A percentile compares a stretch with the other conserved stretches of the same genome.
Conservation (phyloP, 2,329 filamentous ascomycete species). For the Zasmidium citrigriseum region DNA sequence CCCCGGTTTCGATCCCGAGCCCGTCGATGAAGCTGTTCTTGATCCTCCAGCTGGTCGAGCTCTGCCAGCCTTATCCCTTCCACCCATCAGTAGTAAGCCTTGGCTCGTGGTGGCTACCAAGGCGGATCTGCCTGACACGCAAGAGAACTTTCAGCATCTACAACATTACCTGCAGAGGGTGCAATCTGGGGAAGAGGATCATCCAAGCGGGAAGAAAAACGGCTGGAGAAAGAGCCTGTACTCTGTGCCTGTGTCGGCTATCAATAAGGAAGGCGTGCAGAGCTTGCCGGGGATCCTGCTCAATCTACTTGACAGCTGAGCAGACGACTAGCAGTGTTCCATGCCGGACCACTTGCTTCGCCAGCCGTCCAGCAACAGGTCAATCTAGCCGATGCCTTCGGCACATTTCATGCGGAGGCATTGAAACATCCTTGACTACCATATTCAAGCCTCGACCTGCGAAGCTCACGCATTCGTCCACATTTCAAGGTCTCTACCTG, state of each 20-base stretch:
- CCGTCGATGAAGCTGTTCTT: slow-evolving; percentile 27
- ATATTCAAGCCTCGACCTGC: too few relatives aligned
- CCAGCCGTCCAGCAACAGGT: neutral
- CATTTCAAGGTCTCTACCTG: too few relatives aligned
- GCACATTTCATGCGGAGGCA: too few relatives aligned
- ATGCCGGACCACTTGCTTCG: neutral
- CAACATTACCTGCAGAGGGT: slow-evolving; percentile 70
- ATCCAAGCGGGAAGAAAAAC: slow-evolving; percentile 70
- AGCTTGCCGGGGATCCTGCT: slow-evolving; percentile 72
- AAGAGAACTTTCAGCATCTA: slow-evolving; percentile 72
- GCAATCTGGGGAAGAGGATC: slow-evolving; percentile 61
- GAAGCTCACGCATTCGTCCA: too few relatives aligned
- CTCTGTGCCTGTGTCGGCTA: slow-evolving; percentile 85
- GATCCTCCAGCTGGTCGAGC: slow-evolving; percentile 23
- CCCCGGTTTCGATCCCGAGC: slow-evolving; percentile 24
- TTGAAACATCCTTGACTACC: too few relatives aligned
- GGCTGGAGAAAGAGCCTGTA: slow-evolving; percentile 60
- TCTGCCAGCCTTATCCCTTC: slow-evolving; percentile 52
- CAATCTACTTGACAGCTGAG: slow-evolving; percentile 59
- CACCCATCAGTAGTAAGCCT: slow-evolving; percentile 88
- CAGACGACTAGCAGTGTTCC: neutral
- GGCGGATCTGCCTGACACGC: slow-evolving; percentile 77
- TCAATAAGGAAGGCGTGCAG: slow-evolving; percentile 80
- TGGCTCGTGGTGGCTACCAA: slow-evolving; percentile 98
- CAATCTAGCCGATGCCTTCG: neutral